Percentiles rank a stretch among this genome's conserved stretches.
These are phyloP conservation scores for Pilatotrama ljubarskyi DNA, from an alignment of 768 basidiomycete genomes.

Conservation along the genomic window DNA sequence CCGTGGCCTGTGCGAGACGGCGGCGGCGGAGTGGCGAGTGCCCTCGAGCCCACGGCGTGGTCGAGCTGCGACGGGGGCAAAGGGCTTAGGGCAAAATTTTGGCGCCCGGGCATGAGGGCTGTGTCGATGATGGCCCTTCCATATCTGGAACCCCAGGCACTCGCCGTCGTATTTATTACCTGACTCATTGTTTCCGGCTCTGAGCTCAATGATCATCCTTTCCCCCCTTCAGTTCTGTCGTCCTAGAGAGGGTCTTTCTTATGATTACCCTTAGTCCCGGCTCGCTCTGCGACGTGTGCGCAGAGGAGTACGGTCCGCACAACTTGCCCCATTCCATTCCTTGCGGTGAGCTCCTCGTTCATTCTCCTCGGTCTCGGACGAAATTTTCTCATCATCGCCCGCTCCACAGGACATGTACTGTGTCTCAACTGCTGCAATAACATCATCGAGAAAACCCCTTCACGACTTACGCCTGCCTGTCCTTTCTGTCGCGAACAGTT, in stretches of 20 bases:
- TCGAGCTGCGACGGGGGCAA: constrained; percentile 16
- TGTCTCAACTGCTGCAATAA: constrained; percentile 76
- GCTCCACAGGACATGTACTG: constrained; percentile 68
- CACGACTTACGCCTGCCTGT: constrained; percentile 71
- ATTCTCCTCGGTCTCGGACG: constrained; percentile 6
- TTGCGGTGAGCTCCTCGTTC: constrained; percentile 56
- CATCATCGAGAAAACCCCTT: constrained; percentile 78
- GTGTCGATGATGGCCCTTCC: constrained; percentile 20
- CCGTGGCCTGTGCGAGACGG: background rate
- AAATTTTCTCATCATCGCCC: constrained; percentile 28
- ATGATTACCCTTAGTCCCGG: constrained; percentile 85
- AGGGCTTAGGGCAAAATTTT: constrained; percentile 22
- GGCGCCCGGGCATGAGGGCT: constrained; percentile 14
- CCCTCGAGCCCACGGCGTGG: constrained; percentile 1
- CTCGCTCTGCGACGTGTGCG: constrained; percentile 88
- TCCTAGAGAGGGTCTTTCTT: constrained; percentile 28
- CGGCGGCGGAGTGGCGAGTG: background rate
- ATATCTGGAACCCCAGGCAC: constrained; percentile 25
- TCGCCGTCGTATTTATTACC: constrained; percentile 29
- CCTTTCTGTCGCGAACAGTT: constrained; percentile 85
- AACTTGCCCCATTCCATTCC: constrained; percentile 79
- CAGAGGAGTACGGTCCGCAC: constrained; percentile 78
- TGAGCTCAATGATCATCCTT: constrained; percentile 32
- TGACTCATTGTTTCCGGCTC: constrained; percentile 26
- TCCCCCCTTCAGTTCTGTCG: constrained; percentile 27